phyloP scores from a whole-genome alignment of 805 yeast genomes.

The Hanseniaspora valbyensis region DNA sequence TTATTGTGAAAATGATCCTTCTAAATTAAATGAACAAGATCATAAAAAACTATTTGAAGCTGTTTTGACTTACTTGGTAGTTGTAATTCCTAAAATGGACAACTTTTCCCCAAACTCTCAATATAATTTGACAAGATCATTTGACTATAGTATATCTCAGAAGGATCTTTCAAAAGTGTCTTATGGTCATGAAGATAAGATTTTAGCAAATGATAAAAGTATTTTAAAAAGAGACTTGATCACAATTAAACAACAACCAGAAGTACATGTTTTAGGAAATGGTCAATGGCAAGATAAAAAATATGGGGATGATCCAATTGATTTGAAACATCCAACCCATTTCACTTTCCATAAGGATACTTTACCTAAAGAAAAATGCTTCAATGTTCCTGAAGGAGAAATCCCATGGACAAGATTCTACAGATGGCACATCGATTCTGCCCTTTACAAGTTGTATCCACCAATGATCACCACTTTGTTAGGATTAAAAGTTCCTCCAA shows the following conservation, averaged over 20 bases:
- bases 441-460: conserved; percentile 73
- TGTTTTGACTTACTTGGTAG: conserved; percentile 55
- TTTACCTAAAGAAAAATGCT: conserved; percentile 53
- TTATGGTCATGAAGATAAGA: conserved; percentile 72
- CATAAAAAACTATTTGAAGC: conserved; percentile 53
- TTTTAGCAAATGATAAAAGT: conserved; percentile 52
- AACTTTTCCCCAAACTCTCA: conserved; percentile 63
- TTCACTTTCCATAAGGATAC: conserved; percentile 63
- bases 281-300: conserved; percentile 56
- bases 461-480: conserved; percentile 77
- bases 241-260: conserved; percentile 72
- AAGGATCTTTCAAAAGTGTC: conserved; percentile 40
- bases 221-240: conserved; percentile 72
- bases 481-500: conserved; percentile 70
- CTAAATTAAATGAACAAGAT: conserved; percentile 52
- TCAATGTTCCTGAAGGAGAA: conserved; percentile 22
- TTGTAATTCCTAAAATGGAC: conserved; percentile 64
- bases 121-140: conserved; percentile 60
- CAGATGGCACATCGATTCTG: conserved; percentile 92
- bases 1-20: conserved; percentile 59
- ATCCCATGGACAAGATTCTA: conserved; percentile 63
- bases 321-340: conserved; percentile 75
- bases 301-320: conserved; percentile 44
- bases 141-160: conserved; percentile 49
- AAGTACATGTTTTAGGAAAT: conserved; percentile 82